Conservation (phyloP, 1,139 yeast species). For the Suhomyces kunorum region DNA sequence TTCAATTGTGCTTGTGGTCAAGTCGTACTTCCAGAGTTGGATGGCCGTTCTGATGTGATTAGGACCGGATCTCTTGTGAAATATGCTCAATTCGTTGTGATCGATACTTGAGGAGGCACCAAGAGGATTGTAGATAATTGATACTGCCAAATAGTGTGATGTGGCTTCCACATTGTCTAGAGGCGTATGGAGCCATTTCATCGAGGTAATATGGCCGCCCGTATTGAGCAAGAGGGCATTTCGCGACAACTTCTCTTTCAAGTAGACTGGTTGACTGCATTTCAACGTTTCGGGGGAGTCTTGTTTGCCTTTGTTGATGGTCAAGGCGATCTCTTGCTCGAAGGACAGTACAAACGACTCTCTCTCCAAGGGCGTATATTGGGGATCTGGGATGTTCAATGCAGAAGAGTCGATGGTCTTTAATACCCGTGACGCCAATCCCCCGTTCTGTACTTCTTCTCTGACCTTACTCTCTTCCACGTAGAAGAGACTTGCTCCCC, state of each 20-base stretch:
- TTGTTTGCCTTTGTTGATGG: slow-evolving; percentile 6
- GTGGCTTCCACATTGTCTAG: slow-evolving; percentile 15
- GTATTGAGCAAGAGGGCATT: slow-evolving; percentile 49
- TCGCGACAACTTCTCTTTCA: slow-evolving; percentile 27
- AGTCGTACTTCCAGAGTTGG: slow-evolving; percentile 49
- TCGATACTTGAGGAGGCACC: slow-evolving; percentile 28
- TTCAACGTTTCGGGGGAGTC: slow-evolving; percentile 1
- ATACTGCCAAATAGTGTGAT: slow-evolving; percentile 51
- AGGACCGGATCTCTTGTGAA: slow-evolving; percentile 17
- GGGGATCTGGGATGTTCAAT: slow-evolving; percentile 9
- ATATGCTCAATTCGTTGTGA: slow-evolving; percentile 38
- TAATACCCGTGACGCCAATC: slow-evolving; percentile 9
- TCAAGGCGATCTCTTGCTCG: slow-evolving; percentile 5
- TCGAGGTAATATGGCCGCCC: slow-evolving; percentile 57
- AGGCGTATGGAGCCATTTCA: slow-evolving; percentile 51
- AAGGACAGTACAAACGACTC: neutral
- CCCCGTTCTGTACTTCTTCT: slow-evolving; percentile 12
- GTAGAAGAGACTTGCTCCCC: slow-evolving; percentile 39
- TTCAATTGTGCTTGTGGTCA: slow-evolving; percentile 23
- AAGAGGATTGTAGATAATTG: slow-evolving; percentile 37
- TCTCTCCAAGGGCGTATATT: neutral
- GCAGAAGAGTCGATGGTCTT: slow-evolving; percentile 3
- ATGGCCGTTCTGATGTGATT: slow-evolving; percentile 38
- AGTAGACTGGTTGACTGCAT: slow-evolving; percentile 12
- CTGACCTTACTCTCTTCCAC: slow-evolving; percentile 28